These are phyloP conservation scores for Ocimum tenuiflorum DNA, from an alignment of 257 asterid genomes.

Conservation along the genomic window DNA sequence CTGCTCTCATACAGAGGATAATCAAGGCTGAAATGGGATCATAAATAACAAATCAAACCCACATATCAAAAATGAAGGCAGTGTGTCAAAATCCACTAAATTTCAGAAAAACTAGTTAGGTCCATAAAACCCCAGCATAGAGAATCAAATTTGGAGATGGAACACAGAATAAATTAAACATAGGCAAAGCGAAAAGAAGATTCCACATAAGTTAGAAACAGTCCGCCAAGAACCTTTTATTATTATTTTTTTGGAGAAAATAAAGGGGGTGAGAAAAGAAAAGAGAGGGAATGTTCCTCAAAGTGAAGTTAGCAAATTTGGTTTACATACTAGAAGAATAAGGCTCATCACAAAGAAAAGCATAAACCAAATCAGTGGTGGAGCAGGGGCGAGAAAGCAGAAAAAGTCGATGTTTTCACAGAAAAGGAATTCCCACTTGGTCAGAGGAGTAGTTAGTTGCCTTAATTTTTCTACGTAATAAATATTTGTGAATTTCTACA, in stretches of 20 bases:
- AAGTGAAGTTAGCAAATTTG: not conserved
- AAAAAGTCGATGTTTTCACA: not conserved
- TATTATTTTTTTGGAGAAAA: not conserved
- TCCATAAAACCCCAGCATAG: not conserved
- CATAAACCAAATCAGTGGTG: not conserved
- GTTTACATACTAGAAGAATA: not conserved
- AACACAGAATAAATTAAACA: not conserved
- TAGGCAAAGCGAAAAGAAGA: conserved; percentile 22
- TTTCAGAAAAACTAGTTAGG: not conserved
- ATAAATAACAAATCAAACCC: not conserved
- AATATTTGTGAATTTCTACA: not conserved
- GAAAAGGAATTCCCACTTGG: not conserved
- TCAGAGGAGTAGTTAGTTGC: not conserved
- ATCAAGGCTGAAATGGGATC: conserved; percentile 2
- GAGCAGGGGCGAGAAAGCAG: not conserved
- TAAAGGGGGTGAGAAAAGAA: not conserved
- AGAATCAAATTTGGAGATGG: not conserved
- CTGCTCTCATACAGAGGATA: not conserved
- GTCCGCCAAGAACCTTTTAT: conserved; percentile 13
- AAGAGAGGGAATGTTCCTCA: conserved; percentile 7
- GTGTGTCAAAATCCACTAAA: not conserved
- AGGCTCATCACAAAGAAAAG: not conserved
- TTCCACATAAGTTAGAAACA: conserved; percentile 9
- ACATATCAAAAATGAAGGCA: not conserved
- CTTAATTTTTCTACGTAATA: not conserved